These are phyloP conservation scores for Orbilia quercus DNA, from an alignment of 2,329 filamentous ascomycete genomes.

Conservation along the genomic window DNA sequence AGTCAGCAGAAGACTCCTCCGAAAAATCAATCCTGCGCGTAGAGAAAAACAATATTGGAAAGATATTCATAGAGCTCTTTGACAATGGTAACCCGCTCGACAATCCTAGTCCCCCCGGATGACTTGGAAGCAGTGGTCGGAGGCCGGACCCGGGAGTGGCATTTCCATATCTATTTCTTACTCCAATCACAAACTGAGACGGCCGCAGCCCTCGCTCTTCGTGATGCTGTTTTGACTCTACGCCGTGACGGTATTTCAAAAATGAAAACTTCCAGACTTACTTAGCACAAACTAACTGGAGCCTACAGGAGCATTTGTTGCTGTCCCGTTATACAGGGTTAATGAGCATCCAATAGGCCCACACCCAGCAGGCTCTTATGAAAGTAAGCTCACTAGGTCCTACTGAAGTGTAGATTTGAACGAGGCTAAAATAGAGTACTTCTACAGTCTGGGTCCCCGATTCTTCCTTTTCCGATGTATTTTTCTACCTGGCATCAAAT, in stretches of 20 bases:
- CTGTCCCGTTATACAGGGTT: constrained; percentile 61
- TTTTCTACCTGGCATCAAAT: constrained; percentile 62
- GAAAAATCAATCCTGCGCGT: too few species aligned
- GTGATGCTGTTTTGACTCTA: constrained; percentile 61
- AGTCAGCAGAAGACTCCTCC: too few species aligned
- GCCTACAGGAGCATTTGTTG: constrained; percentile 61
- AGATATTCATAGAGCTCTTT: not conserved
- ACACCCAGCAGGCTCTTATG: constrained; percentile 62
- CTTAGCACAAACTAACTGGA: not conserved
- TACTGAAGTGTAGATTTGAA: not conserved
- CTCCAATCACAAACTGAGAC: constrained; percentile 61
- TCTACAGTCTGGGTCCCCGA: constrained; percentile 61
- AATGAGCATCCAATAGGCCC: constrained; percentile 62
- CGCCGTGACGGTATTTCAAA: constrained; percentile 62
- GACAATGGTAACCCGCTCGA: constrained; percentile 22
- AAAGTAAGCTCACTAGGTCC: constrained; percentile 59
- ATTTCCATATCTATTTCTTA: constrained; percentile 63
- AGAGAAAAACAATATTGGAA: not conserved
- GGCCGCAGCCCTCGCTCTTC: constrained; percentile 61
- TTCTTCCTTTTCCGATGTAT: constrained; percentile 62
- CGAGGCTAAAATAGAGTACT: not conserved
- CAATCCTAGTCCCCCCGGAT: constrained; percentile 5
- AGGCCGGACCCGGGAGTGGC: constrained; percentile 57
- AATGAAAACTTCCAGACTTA: too few species aligned
- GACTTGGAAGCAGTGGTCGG: constrained; percentile 26